A percentile compares a stretch with the other conserved stretches of the same genome.
These are phyloP conservation scores for Phytophthora podocarpi DNA, from an alignment of 352 stramenopile genomes.

Conservation along the genomic window DNA sequence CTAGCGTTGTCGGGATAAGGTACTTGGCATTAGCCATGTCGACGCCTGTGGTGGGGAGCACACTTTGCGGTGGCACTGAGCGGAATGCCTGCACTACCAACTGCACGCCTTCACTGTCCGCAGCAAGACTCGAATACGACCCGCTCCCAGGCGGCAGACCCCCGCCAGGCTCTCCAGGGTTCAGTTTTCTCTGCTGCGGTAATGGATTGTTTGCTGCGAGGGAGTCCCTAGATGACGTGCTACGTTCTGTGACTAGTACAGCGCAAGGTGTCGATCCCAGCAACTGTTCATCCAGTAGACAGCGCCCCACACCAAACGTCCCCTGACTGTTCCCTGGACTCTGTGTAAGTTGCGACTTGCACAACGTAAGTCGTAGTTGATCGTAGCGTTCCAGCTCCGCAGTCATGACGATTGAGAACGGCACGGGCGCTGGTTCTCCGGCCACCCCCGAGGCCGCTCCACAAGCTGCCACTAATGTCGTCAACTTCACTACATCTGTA, in stretches of 20 bases:
- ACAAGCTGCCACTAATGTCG: constrained; percentile 44
- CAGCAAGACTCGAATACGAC: constrained; percentile 17
- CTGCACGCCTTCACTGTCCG: constrained; percentile 47
- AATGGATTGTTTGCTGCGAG: constrained; percentile 17
- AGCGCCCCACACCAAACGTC: constrained; percentile 59
- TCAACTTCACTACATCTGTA: constrained; percentile 67
- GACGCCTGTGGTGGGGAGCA: constrained; percentile 64
- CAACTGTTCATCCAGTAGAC: constrained; percentile 61
- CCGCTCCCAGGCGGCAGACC: constrained; percentile 2
- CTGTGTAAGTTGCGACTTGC: constrained; percentile 55
- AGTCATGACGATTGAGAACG: constrained; percentile 65
- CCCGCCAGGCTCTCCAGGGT: neutral
- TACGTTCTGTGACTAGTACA: constrained; percentile 50
- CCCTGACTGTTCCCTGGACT: constrained; percentile 44
- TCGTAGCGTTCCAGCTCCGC: constrained; percentile 62
- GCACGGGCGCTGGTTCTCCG: constrained; percentile 39
- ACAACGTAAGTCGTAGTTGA: constrained; percentile 71
- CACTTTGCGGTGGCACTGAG: constrained; percentile 47
- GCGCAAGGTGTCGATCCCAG: constrained; percentile 45
- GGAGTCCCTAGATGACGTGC: constrained; percentile 48
- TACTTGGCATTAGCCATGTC: constrained; percentile 84
- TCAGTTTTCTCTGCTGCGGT: constrained; percentile 15
- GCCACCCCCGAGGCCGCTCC: constrained; percentile 14
- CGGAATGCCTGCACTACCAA: constrained; percentile 63
- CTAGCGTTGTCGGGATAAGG: constrained; percentile 67